Conservation (phyloP, 306 rosid species). For the Erythrophleum fordii region DNA sequence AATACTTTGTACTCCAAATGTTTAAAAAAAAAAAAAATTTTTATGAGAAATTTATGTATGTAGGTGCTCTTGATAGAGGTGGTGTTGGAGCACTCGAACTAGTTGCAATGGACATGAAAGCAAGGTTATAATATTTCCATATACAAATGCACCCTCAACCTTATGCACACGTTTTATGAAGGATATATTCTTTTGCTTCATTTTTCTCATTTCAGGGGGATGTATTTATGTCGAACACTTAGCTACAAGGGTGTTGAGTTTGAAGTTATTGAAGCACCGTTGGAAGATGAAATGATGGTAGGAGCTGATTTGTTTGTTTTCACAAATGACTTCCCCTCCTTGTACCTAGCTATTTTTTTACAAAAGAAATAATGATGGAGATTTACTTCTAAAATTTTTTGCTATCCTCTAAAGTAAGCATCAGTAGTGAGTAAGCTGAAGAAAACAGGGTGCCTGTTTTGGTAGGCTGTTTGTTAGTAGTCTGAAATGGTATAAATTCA, state of each 20-base stretch:
- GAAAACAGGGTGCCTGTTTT: slow-evolving; percentile 23
- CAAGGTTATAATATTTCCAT: slow-evolving; percentile 64
- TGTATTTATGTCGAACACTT: slow-evolving; percentile 96
- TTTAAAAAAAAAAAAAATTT: slow-evolving; percentile 12
- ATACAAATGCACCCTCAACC: not conserved
- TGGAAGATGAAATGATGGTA: slow-evolving; percentile 97
- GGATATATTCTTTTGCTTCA: slow-evolving; percentile 28
- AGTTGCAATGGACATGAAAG: slow-evolving; percentile 99
- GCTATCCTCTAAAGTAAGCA: slow-evolving; percentile 28
- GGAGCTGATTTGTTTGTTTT: slow-evolving; percentile 36
- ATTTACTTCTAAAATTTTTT: slow-evolving; percentile 24
- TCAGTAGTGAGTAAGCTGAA: slow-evolving; percentile 13
- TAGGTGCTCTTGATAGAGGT: slow-evolving; percentile 94
- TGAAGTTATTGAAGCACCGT: slow-evolving; percentile 87
- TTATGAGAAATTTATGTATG: slow-evolving; percentile 33
- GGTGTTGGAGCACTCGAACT: slow-evolving; percentile 99
- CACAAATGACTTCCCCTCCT: not conserved
- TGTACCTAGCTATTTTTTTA: not conserved
- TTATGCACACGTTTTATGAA: slow-evolving; percentile 15
- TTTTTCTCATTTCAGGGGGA: slow-evolving; percentile 72
- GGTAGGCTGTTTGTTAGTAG: slow-evolving; percentile 19
- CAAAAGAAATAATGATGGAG: slow-evolving; percentile 18
- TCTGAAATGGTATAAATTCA: slow-evolving; percentile 7
- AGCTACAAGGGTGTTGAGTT: slow-evolving; percentile 92
- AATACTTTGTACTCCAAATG: not conserved